phyloP scores from a whole-genome alignment of 805 yeast genomes.

The Wickerhamiella azyma region DNA sequence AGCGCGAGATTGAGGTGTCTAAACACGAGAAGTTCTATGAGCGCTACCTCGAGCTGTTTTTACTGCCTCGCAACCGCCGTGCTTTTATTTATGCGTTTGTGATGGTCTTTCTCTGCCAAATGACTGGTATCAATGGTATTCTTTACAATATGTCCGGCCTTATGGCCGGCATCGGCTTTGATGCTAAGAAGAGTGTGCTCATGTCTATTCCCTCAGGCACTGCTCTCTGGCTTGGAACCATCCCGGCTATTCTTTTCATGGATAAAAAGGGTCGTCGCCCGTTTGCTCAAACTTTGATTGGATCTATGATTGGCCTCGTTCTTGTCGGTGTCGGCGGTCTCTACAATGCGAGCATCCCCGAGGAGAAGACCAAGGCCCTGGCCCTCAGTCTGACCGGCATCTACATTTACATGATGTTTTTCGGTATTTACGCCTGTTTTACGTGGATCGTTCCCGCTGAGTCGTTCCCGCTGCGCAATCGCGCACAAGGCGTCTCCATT shows the following conservation, averaged over 20 bases:
- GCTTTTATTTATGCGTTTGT: conserved; percentile 43
- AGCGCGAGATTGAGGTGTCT: conserved; percentile 27
- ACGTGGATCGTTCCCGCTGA: conserved; percentile 62
- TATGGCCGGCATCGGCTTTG: conserved; percentile 43
- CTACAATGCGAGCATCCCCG: conserved; percentile 19
- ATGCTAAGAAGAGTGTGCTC: conserved; percentile 37
- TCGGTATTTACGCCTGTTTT: conserved; percentile 50
- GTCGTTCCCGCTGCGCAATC: conserved; percentile 41
- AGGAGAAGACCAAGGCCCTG: conserved; percentile 33
- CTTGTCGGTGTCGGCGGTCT: conserved; percentile 41
- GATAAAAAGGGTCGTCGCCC: conserved; percentile 32
- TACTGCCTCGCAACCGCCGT: conserved; percentile 45
- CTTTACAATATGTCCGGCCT: conserved; percentile 51
- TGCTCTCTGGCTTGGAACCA: conserved; percentile 44
- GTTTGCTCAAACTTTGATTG: conserved; percentile 46
- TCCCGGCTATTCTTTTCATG: conserved; percentile 44
- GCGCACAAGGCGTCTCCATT: conserved; percentile 53
- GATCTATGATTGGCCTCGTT: conserved; percentile 46
- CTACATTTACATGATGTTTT: conserved; percentile 49
- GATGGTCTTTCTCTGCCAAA: conserved; percentile 35
- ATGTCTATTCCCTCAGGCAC: conserved; percentile 64
- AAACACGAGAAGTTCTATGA: conserved; percentile 28
- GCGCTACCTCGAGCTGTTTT: conserved; percentile 38
- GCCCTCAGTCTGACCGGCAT: conserved; percentile 52
- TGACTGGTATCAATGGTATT: conserved; percentile 55